These are phyloP conservation scores for Eleusine coracana DNA, from an alignment of 176 grass and related monocot genomes.

Conservation along the genomic window DNA sequence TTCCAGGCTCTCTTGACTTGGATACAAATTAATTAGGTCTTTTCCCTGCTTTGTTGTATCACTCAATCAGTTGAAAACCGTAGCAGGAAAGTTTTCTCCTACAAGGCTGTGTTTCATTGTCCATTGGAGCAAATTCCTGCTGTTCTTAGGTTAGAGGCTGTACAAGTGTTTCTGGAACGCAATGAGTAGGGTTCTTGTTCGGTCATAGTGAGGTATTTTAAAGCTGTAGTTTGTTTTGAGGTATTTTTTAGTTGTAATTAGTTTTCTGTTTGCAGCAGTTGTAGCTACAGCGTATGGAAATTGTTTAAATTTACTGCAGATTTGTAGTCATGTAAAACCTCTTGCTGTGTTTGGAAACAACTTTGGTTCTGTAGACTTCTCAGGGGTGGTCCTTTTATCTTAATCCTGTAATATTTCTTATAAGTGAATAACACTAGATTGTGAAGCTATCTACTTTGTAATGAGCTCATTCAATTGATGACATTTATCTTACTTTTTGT, in stretches of 20 bases:
- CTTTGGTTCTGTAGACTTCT: neutral
- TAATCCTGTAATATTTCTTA: no score
- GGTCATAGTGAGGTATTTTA: neutral
- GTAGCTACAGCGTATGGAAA: neutral
- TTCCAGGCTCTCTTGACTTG: neutral
- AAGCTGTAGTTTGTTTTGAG: neutral
- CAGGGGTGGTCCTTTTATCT: neutral
- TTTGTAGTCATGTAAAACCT: neutral
- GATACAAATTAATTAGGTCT: neutral
- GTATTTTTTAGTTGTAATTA: neutral
- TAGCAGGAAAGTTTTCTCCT: neutral
- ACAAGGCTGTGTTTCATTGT: constrained; percentile 15
- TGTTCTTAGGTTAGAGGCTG: neutral
- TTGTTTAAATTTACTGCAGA: neutral
- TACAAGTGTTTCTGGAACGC: constrained; percentile 8
- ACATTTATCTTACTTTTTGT: neutral
- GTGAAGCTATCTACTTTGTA: neutral
- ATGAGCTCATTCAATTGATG: neutral
- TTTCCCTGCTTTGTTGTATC: neutral
- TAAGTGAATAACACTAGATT: neutral
- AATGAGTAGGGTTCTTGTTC: neutral
- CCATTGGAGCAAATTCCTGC: neutral
- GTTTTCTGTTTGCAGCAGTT: neutral
- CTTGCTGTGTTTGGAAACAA: neutral
- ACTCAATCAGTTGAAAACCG: neutral